Percentiles rank a stretch among this genome's conserved stretches.
phyloP scores from a whole-genome alignment of 2,329 filamentous ascomycete species.

The Sarocladium strictum region DNA sequence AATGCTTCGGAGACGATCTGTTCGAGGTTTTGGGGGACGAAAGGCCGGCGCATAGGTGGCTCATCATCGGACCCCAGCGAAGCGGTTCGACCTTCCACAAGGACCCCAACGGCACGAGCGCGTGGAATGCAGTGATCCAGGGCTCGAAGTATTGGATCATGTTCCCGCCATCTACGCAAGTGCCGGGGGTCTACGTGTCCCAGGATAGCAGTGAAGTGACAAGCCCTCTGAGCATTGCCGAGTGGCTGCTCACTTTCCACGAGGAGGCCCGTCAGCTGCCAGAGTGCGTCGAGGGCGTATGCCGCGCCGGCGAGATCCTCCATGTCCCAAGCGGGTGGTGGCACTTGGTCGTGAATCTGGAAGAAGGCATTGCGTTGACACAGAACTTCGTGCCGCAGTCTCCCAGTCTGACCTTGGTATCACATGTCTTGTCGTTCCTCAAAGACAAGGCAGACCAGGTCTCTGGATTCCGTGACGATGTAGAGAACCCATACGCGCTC shows the following conservation, averaged over 20 bases:
- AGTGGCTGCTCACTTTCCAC: conserved; percentile 91
- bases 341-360: conserved; percentile 89
- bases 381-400: conserved; percentile 88
- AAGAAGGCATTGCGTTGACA: conserved; percentile 79
- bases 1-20: conserved; percentile 80
- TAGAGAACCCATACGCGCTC: conserved; percentile 66
- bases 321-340: conserved; percentile 96
- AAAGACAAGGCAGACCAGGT: conserved; percentile 78
- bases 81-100: conserved; percentile 96
- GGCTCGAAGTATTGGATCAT: conserved; percentile 98
- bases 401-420: conserved; percentile 48
- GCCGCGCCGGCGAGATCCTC: conserved; percentile 74
- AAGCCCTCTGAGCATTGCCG: conserved; percentile 88
- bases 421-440: conserved; percentile 73
- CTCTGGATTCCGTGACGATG: conserved; percentile 71
- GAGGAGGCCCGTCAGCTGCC: conserved; percentile 68
- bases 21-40: conserved; percentile 73
- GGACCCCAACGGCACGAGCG: conserved; percentile 65
- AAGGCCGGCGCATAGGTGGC: conserved; percentile 83
- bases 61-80: conserved; percentile 81
- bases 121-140: conserved; percentile 90
- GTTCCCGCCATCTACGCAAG: conserved; percentile 75
- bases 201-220: conserved; percentile 90
- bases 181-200: conserved; percentile 87
- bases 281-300: conserved; percentile 82